phyloP scores from a whole-genome alignment of 2,329 filamentous ascomycete genomes.

The Penicillium brasilianum region DNA sequence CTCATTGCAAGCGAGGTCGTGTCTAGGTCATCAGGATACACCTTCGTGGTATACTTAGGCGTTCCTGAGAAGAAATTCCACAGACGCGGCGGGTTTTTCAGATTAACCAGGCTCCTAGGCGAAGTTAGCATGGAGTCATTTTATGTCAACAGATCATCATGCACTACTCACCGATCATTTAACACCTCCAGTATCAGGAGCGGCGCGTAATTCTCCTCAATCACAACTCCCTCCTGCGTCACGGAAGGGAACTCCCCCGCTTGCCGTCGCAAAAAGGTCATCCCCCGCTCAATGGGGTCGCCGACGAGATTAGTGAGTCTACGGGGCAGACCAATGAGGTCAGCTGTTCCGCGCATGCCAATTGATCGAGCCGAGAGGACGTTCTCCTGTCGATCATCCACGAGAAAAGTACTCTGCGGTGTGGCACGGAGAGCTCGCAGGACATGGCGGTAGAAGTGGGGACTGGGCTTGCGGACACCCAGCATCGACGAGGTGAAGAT shows the following conservation, averaged over 20 bases:
- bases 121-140: background rate
- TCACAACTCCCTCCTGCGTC: background rate
- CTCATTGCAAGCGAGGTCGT: background rate
- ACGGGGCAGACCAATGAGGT: background rate
- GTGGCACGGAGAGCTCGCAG: slow-evolving; percentile 27
- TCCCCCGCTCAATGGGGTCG: background rate
- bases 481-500: slow-evolving; percentile 41
- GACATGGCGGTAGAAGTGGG: slow-evolving; percentile 40
- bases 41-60: background rate
- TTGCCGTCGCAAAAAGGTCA: background rate
- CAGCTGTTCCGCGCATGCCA: background rate
- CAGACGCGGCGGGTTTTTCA: background rate
- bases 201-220: background rate
- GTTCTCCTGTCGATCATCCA: background rate
- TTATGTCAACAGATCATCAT: no score
- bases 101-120: background rate
- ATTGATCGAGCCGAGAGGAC: background rate
- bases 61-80: background rate
- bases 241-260: background rate
- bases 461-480: slow-evolving; percentile 44
- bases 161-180: background rate
- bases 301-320: background rate
- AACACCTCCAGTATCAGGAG: background rate
- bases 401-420: background rate
- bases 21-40: background rate